Evolutionary conservation across 495 filamentous ascomycete species (phyloP).

Genomic region (Xeromyces bisporus): DNA sequence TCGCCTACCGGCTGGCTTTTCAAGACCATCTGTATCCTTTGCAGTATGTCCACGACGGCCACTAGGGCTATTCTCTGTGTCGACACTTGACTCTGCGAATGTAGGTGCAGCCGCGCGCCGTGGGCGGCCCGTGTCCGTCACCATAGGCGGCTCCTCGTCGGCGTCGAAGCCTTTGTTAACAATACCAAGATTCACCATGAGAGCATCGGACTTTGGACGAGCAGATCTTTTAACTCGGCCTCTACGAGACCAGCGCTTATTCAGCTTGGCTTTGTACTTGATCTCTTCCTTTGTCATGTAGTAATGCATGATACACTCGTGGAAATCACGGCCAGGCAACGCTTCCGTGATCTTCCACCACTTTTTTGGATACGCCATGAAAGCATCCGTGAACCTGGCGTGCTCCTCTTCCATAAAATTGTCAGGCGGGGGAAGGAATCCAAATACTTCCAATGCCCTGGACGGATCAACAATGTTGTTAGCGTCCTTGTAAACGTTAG

Average conservation of each 20-base stretch:
- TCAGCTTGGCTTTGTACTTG: conserved; percentile 70
- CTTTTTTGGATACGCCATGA: conserved; percentile 70
- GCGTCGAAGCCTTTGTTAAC: conserved; percentile 39
- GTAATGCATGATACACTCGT: conserved; percentile 86
- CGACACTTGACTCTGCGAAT: conserved; percentile 45
- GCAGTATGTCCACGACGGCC: conserved; percentile 30
- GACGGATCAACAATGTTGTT: conserved; percentile 52
- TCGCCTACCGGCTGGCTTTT: conserved; percentile 36
- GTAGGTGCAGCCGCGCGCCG: conserved; percentile 52
- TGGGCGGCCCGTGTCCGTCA: conserved; percentile 54
- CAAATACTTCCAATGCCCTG: conserved; percentile 50
- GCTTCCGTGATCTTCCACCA: conserved; percentile 77
- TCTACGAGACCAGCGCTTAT: conserved; percentile 51
- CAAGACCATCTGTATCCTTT: conserved; percentile 36
- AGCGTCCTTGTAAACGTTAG: conserved; percentile 46
- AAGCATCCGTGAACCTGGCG: conserved; percentile 58
- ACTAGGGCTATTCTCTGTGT: conserved; percentile 24
- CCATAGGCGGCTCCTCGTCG: conserved; percentile 33
- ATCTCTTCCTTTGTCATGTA: conserved; percentile 80
- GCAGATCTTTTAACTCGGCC: conserved; percentile 34
- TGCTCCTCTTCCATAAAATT: conserved; percentile 74
- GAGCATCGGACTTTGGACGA: conserved; percentile 55
- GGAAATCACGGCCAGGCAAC: conserved; percentile 54
- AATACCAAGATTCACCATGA: conserved; percentile 56
- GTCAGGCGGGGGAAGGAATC: conserved; percentile 57